Evolutionary conservation across 331 rosid species (phyloP), one percentile per base, ranked within the genome.

Genomic region (Pyrus hybrid): DNA sequence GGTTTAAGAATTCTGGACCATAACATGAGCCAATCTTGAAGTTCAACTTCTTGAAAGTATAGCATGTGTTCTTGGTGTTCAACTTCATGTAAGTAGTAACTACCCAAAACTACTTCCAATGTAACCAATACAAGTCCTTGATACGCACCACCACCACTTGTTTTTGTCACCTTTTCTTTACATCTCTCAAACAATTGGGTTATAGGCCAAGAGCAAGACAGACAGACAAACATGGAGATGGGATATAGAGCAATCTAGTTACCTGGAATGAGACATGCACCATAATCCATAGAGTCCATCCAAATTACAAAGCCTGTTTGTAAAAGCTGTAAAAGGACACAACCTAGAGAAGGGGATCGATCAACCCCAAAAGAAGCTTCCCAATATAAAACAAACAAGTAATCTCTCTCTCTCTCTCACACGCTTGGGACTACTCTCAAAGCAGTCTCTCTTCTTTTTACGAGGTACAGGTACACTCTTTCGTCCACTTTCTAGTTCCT

Each of bases 391-490:
- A 60, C 7, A 37, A 60, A 37, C 29, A 37, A 23, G 18, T 18
- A 37, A 5, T 20, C 4, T 20, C 41, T 45, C 68, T 37, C 16
- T 35, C 41, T 60, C 76, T 72, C 57, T 10, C 41, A 7, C 76
- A 9, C 68, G 68, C 41, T 60, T 23, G 57, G 68, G 76, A 72
- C 41, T 58, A 14, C 35, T 70, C 62, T 79, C 80, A 37, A 85
- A 69, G 82, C 32, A 41, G 45, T 20, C 67, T 75, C 68, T 75
- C 82, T 83, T 79, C 78, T 75, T 83, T 83, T 83, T 33, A 63
- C 17, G 76, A n/a, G n/a, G n/a, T n/a, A n/a, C n/a, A 63, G 62
- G 80, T 71, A 83, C 45, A 41, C 84, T 29, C 23, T 81, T 77
- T 85, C 76, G 84, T 85, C 81, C 64, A 37, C 64, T 72, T 75